Evolutionary conservation across 768 basidiomycete species (phyloP), one percentile per base, ranked within the genome.

Genomic region (Podaxis sp.): DNA sequence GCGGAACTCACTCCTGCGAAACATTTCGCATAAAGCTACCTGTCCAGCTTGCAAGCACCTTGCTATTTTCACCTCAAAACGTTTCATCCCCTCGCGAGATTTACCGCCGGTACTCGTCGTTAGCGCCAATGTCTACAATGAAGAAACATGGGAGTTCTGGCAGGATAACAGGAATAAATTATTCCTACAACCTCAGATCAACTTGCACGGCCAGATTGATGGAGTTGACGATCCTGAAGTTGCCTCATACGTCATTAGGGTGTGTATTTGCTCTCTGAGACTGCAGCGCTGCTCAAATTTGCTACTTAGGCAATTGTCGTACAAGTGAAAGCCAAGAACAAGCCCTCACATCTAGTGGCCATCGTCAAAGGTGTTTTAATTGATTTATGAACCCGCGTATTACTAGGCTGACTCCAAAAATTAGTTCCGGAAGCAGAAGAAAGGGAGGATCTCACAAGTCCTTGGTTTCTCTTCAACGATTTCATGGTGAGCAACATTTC

Each of bases 391-490:
- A 12, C 11, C 36, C 15, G 4, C 13, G 19, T 43, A 4, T 38
- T 15, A 40, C 38, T 46, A 37, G 13, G 43, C 49, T 55, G 37
- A 55, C 49, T 27, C 27, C 56, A 24, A 29, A 5, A 25, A 29
- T 3, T 65, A 94, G 92, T 95, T 41, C 91, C 91, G 0, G 86
- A 89, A 61, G 84, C 84, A 0, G 87, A 88, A 22, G 36, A 69
- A 73, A 69, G 7, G 69, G 77, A 11, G 74, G 78, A 57, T 59
- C 69, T 15, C 66, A 66, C 19, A 24, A 87, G 85, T 58, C 85
- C 86, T 1, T 99, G 97, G 97, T 90, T 90, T 68, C 74, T 98
- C 59, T 98, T 98, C 85, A 99, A 99, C 70, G 97, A 99, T 70
- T 99, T 99, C 70, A 81, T 88, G 1, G 97, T 99, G 12, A 80